Conservation (phyloP, 495 filamentous ascomycete species). For the Daldinia caldariorum region DNA sequence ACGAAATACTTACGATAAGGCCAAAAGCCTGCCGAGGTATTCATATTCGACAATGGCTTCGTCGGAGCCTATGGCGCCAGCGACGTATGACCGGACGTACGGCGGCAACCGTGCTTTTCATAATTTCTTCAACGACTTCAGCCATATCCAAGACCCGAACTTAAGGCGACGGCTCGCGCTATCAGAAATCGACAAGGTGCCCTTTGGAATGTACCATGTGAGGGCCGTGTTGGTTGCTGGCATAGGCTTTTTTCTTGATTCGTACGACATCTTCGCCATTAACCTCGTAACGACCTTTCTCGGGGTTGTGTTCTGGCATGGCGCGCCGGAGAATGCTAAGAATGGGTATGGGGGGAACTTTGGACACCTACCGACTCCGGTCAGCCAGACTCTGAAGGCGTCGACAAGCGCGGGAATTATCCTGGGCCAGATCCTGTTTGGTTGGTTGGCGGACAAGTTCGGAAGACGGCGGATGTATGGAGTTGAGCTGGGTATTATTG, state of each 20-base stretch:
- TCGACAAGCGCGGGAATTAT: slow-evolving; percentile 78
- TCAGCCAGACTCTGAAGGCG: slow-evolving; percentile 77
- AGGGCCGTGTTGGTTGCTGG: slow-evolving; percentile 77
- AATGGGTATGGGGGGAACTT: slow-evolving; percentile 54
- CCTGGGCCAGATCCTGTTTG: slow-evolving; percentile 77
- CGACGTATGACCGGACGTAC: slow-evolving; percentile 49
- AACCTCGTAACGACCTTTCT: slow-evolving; percentile 74
- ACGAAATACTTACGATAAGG: slow-evolving; percentile 10
- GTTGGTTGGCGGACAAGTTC: slow-evolving; percentile 72
- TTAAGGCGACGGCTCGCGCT: slow-evolving; percentile 76
- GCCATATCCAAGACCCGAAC: slow-evolving; percentile 74
- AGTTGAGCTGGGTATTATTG: slow-evolving; percentile 77
- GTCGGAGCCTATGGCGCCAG: slow-evolving; percentile 51
- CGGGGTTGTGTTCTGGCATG: slow-evolving; percentile 77
- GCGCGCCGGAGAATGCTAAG: slow-evolving; percentile 38
- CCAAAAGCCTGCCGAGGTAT: neutral
- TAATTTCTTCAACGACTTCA: slow-evolving; percentile 67
- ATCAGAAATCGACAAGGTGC: slow-evolving; percentile 76
- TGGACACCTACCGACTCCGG: slow-evolving; percentile 64
- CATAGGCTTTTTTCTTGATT: slow-evolving; percentile 82
- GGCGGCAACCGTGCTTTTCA: slow-evolving; percentile 68
- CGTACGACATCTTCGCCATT: slow-evolving; percentile 83
- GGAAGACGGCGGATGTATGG: slow-evolving; percentile 83
- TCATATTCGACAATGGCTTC: slow-evolving; percentile 42
- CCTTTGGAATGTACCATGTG: slow-evolving; percentile 80